phyloP scores from a whole-genome alignment of 108 stramenopile species.

The Cylindrotheca closterium region DNA sequence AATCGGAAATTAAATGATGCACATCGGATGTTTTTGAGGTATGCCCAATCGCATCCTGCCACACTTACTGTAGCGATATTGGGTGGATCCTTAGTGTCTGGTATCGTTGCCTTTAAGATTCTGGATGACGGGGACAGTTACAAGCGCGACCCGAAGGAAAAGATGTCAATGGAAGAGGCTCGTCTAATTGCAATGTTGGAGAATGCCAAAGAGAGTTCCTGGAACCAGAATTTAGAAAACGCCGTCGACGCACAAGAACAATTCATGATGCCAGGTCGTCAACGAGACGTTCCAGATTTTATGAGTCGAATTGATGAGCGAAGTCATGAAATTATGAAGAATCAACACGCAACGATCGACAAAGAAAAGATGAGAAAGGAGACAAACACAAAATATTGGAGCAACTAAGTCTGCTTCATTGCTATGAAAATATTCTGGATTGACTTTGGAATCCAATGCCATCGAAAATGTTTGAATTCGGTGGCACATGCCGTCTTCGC shows the following conservation, averaged over 20 bases:
- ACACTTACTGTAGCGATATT: constrained; percentile 5
- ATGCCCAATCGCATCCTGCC: constrained; percentile 13
- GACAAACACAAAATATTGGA: neutral
- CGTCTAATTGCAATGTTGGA: constrained; percentile 54
- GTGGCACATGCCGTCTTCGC: too few species aligned
- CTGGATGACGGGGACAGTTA: constrained; percentile 2
- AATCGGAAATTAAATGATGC: neutral
- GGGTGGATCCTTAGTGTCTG: constrained; percentile 11
- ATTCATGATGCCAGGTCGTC: constrained; percentile 51
- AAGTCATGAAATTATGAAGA: constrained; percentile 39
- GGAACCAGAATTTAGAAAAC: constrained; percentile 51
- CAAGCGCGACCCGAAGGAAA: neutral
- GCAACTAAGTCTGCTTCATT: too few species aligned
- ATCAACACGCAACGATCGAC: constrained; percentile 34
- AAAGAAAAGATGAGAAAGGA: constrained; percentile 7
- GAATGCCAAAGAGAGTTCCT: constrained; percentile 53
- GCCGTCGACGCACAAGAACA: constrained; percentile 47
- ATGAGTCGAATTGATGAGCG: constrained; percentile 46
- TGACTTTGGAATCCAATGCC: too few species aligned
- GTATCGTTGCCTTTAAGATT: constrained; percentile 15
- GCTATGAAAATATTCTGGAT: too few species aligned
- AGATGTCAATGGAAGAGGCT: constrained; percentile 42
- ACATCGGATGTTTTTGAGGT: neutral
- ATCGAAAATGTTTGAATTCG: too few species aligned
- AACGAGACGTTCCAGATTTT: constrained; percentile 31